phyloP scores from a whole-genome alignment of 208 protist species.

The Acanthamoeba polyphaga region DNA sequence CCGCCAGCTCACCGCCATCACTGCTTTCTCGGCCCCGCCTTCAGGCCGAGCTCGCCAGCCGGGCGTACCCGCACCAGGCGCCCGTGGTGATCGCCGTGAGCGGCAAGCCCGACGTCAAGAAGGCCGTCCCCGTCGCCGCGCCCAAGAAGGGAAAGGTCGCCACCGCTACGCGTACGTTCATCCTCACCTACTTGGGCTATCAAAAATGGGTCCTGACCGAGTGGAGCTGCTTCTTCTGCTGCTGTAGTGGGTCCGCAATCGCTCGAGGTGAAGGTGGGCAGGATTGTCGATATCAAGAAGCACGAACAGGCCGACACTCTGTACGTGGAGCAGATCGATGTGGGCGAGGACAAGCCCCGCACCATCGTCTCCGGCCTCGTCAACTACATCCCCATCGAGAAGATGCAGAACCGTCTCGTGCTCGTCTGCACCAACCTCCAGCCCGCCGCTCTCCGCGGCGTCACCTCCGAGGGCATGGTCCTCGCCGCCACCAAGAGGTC shows the following conservation, averaged over 20 bases:
- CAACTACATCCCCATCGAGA: slow-evolving; percentile 76
- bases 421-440: slow-evolving; percentile 77
- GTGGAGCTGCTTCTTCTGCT: not conserved
- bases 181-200: too few relatives aligned
- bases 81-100: not conserved
- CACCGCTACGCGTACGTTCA: not conserved
- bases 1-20: slow-evolving; percentile 18
- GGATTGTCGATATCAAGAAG: slow-evolving; percentile 74
- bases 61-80: slow-evolving; percentile 7
- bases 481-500: slow-evolving; percentile 62
- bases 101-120: not conserved
- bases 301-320: slow-evolving; percentile 77
- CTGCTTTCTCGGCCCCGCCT: not conserved
- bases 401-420: slow-evolving; percentile 68
- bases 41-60: slow-evolving; percentile 24
- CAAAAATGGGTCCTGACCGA: too few relatives aligned
- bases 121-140: not conserved
- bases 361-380: slow-evolving; percentile 82
- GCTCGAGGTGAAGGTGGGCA: slow-evolving; percentile 79
- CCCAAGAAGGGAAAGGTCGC: slow-evolving; percentile 58
- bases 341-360: slow-evolving; percentile 77
- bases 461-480: slow-evolving; percentile 75
- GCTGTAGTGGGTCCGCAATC: slow-evolving; percentile 21
- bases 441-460: slow-evolving; percentile 38
- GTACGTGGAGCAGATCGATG: slow-evolving; percentile 81